Conservation (phyloP, 2,329 filamentous ascomycete species). For the Emmonsia crescens region DNA sequence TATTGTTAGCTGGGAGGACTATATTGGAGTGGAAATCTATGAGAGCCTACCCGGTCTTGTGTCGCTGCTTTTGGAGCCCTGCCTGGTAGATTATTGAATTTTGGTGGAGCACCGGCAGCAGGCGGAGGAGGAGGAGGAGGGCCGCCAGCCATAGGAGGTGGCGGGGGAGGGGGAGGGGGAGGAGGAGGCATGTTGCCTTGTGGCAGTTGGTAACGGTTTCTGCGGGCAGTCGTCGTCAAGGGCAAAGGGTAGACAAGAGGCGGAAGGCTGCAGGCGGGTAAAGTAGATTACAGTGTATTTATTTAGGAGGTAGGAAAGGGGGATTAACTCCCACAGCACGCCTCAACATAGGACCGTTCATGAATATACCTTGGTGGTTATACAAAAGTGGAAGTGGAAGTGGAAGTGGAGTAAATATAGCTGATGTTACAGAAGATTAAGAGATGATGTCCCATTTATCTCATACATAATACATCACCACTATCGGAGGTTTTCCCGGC, state of each 20-base stretch:
- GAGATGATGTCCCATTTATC: background rate
- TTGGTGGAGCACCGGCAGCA: constrained; percentile 46
- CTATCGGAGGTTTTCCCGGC: background rate
- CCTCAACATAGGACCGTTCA: background rate
- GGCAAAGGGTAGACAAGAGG: background rate
- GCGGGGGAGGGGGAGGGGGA: constrained; percentile 61
- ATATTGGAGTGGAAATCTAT: background rate
- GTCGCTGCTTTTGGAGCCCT: constrained; percentile 46
- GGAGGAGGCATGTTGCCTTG: constrained; percentile 36
- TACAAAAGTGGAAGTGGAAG: background rate
- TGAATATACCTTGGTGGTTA: background rate
- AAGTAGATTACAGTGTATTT: background rate
- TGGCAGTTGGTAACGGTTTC: background rate
- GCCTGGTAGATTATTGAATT: constrained; percentile 38
- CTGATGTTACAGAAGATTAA: background rate
- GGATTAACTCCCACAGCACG: background rate
- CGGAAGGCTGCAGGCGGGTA: background rate
- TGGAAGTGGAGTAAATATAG: background rate
- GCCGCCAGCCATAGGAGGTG: constrained; percentile 45
- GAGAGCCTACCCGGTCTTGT: constrained; percentile 51
- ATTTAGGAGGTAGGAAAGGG: background rate
- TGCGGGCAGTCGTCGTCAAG: constrained; percentile 5
- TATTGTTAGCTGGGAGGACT: constrained; percentile 12
- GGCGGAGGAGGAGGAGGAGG: constrained; percentile 53
- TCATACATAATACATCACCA: background rate